Conservation (phyloP, 1,284 basidiomycete species). For the Ustilago trichophora region DNA sequence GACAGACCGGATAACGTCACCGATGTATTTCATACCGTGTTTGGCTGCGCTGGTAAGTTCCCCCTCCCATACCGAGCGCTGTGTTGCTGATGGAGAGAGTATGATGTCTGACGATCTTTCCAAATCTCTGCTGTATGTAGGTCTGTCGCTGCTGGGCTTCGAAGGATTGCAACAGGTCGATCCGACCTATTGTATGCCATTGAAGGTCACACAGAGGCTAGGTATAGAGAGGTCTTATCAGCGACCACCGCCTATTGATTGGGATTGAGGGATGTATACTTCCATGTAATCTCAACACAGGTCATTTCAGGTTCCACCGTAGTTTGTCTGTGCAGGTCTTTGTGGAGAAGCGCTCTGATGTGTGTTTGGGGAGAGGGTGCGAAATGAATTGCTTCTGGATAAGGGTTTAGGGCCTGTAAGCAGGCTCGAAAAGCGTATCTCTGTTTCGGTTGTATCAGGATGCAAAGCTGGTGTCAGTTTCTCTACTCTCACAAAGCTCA, state of each 20-base stretch:
- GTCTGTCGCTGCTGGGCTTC: conserved; percentile 88
- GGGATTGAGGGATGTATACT: too few species aligned
- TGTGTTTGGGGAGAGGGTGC: background rate
- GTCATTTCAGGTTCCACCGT: too few species aligned
- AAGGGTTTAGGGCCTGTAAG: conserved; percentile 18
- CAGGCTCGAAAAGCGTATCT: conserved; percentile 34
- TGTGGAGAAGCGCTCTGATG: too few species aligned
- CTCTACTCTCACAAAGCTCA: too few species aligned
- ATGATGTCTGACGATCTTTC: too few species aligned
- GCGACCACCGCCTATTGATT: conserved; percentile 9
- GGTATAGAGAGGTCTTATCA: conserved; percentile 55
- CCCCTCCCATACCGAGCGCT: background rate
- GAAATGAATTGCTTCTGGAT: background rate
- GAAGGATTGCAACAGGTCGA: conserved; percentile 83
- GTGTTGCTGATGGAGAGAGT: too few species aligned
- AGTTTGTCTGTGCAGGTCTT: too few species aligned
- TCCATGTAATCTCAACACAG: too few species aligned
- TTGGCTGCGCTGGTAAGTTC: conserved; percentile 84
- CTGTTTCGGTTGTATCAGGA: conserved; percentile 3
- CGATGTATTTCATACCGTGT: conserved; percentile 95
- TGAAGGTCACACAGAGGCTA: conserved; percentile 71
- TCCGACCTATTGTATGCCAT: conserved; percentile 96
- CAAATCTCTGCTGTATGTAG: conserved; percentile 67
- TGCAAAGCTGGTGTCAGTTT: too few species aligned
- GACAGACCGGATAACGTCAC: conserved; percentile 92